Percentiles rank a stretch among this genome's conserved stretches.
These are phyloP conservation scores for Boletus mariae DNA, from an alignment of 1,284 basidiomycete genomes.

Conservation along the genomic window DNA sequence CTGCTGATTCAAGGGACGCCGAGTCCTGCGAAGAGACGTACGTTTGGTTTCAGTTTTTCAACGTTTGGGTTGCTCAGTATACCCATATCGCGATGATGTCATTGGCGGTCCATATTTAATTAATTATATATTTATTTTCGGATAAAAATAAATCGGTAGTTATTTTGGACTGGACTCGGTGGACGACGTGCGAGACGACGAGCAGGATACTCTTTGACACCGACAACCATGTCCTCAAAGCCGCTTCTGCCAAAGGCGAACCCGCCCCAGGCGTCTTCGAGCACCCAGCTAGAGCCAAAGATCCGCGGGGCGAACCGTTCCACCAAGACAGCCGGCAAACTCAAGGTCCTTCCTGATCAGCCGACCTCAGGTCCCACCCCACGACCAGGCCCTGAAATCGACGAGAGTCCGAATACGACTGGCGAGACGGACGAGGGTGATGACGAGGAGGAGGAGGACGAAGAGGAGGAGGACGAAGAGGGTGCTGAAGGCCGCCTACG, in stretches of 20 bases:
- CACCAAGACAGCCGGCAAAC: constrained; percentile 85
- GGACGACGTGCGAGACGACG: constrained; percentile 13
- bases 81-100: constrained; percentile 16
- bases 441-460: constrained; percentile 71
- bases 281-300: constrained; percentile 41
- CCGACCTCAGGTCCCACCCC: constrained; percentile 67
- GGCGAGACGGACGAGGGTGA: constrained; percentile 74
- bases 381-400: constrained; percentile 35
- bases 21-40: neutral
- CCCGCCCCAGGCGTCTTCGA: constrained; percentile 12
- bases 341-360: constrained; percentile 93
- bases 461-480: constrained; percentile 56
- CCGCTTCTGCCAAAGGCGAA: constrained; percentile 33
- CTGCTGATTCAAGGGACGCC: neutral
- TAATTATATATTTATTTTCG: constrained; percentile 7
- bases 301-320: constrained; percentile 72
- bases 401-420: constrained; percentile 49
- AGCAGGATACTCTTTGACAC: neutral
- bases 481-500: constrained; percentile 78
- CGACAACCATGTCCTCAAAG: constrained; percentile 26
- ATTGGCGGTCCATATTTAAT: neutral
- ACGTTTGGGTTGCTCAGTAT: too few relatives aligned
- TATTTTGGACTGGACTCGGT: constrained; percentile 17
- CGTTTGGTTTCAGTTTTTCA: too few relatives aligned
- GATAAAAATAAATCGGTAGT: neutral